Evolutionary conservation across 192 early-diverging fungal genomes (phyloP), one percentile per base, ranked within the genome.

Genomic region (Coemansia sp.): DNA sequence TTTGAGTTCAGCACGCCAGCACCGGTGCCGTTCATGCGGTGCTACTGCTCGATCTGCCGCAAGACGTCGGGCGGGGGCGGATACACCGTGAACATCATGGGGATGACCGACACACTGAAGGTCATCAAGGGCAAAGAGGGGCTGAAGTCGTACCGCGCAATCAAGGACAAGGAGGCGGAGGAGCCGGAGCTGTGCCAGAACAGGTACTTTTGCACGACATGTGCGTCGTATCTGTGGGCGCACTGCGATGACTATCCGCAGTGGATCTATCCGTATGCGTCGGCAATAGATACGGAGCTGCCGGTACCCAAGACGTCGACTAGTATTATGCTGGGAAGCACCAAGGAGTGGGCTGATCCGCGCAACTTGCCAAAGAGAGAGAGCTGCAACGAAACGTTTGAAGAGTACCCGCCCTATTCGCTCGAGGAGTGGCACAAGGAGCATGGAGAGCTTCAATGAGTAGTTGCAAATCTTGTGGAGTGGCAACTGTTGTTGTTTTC

Each of bases 1-100:
- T 88, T 87, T 53, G 79, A 63, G 58, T 82, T 84, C 14, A 62
- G 59, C 2, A 81, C 75, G 47, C 34, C 74, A 20, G 81, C 84
- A 22, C 82, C 85, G 0, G 81, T 82, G 5, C 87, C 87, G 3
- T 85, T 79, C 54, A 80, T 82, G 77, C 70, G 67, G 7, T 88
- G 86, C 64, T 84, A 78, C 48, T 88, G 86, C 67, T 82, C 83
- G 14, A 88, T 88, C 54, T 88, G 87, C 61, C 85, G 87, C 65
- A 86, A 86, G 66, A 76, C 80, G 23, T 66, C 84, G 29, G 85
- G 87, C 42, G 85, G 85, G 33, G 82, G 84, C 52, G 87, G 85
- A 25, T 83, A 75, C 67, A 38, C 59, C 6, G 72, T 84, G 22
- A 86, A 85, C 61, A 83, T 88, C 33, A 74, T 83, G 77, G 86